Conservation (phyloP, 2,329 filamentous ascomycete species). For the Penicillium sp. region DNA sequence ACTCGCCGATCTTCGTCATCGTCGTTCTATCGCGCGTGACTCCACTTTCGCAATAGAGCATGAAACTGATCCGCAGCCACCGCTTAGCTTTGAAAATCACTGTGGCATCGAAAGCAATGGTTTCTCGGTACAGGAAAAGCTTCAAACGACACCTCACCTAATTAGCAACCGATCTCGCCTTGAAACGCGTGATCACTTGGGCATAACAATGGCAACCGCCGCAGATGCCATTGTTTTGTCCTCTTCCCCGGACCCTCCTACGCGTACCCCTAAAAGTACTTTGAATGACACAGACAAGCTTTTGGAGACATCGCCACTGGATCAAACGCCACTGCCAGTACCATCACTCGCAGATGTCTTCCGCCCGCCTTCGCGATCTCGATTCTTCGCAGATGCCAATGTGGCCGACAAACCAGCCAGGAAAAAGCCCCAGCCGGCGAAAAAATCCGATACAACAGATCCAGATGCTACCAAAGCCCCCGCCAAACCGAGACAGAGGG, state of each 20-base stretch:
- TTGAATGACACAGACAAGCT: conserved; percentile 13
- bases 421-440: conserved; percentile 10
- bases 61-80: neutral
- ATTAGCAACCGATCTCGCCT: neutral
- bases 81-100: neutral
- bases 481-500: conserved; percentile 10
- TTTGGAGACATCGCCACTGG: conserved; percentile 19
- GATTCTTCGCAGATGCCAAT: conserved; percentile 23
- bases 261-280: conserved; percentile 31
- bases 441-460: conserved; percentile 12
- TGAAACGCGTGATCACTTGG: conserved; percentile 3
- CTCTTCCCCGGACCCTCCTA: conserved; percentile 41
- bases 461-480: conserved; percentile 1
- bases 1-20: conserved; percentile 13
- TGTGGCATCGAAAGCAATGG: neutral
- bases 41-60: neutral
- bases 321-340: conserved; percentile 26
- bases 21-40: neutral
- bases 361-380: conserved; percentile 23
- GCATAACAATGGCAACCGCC: conserved; percentile 38
- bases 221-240: conserved; percentile 42
- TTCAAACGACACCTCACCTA: neutral
- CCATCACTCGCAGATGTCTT: conserved; percentile 29
- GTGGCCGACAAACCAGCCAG: conserved; percentile 7
- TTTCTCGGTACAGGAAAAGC: neutral